These are phyloP conservation scores for Albugo laibachii DNA, from an alignment of 352 stramenopile genomes.

Conservation along the genomic window DNA sequence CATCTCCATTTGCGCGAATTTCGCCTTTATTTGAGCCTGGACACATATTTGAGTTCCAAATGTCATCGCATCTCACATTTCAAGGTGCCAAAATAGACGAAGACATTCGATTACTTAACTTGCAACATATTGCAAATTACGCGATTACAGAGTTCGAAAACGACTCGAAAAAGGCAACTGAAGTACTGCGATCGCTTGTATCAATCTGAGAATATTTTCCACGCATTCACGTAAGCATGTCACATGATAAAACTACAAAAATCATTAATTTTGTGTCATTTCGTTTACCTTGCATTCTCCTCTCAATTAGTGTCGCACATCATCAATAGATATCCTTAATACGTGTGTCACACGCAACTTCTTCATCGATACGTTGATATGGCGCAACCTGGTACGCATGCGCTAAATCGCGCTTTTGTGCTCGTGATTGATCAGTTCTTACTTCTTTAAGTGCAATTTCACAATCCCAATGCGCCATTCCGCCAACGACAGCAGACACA, in stretches of 20 bases:
- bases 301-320: no score
- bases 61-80: constrained; percentile 65
- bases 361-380: constrained; percentile 2
- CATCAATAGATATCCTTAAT: no score
- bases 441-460: constrained; percentile 24
- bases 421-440: neutral
- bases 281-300: no score
- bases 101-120: constrained; percentile 56
- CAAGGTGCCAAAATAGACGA: constrained; percentile 55
- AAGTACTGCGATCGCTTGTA: no score
- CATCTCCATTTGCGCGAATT: constrained; percentile 32
- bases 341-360: no score
- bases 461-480: constrained; percentile 24
- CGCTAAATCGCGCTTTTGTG: neutral
- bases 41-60: constrained; percentile 33
- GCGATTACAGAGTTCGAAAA: constrained; percentile 26
- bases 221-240: no score
- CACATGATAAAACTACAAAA: no score
- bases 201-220: no score
- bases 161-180: constrained; percentile 20
- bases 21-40: constrained; percentile 40
- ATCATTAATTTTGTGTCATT: no score
- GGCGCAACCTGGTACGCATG: constrained; percentile 13
- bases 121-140: constrained; percentile 31
- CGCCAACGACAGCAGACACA: constrained; percentile 1